Evolutionary conservation across 2,329 filamentous ascomycete species (phyloP).

Genomic region (Colletotrichum cuscutae): DNA sequence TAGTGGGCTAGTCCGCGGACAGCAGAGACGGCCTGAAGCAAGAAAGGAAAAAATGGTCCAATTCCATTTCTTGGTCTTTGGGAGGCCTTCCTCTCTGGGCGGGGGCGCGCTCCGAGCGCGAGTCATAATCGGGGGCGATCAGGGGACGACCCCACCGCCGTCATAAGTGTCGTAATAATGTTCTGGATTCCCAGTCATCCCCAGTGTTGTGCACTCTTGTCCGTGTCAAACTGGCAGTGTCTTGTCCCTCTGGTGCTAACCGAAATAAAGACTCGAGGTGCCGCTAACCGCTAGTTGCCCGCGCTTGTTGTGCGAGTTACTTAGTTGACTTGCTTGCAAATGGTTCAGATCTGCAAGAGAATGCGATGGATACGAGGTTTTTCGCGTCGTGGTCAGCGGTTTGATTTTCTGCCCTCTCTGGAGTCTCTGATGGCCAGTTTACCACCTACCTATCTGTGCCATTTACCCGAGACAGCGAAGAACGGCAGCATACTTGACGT

Average conservation of each 20-base stretch:
- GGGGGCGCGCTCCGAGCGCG: background rate
- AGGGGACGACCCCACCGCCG: slow-evolving; percentile 26
- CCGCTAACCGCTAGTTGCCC: slow-evolving; percentile 24
- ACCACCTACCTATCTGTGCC: background rate
- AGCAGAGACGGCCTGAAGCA: background rate
- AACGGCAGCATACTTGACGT: background rate
- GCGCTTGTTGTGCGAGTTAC: background rate
- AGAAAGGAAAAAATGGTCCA: background rate
- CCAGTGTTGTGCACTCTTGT: background rate
- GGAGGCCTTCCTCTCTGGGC: slow-evolving; percentile 9
- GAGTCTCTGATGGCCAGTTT: background rate
- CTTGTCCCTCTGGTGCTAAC: background rate
- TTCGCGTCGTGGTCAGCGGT: too few relatives aligned
- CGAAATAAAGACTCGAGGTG: slow-evolving; percentile 3
- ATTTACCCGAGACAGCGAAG: too few relatives aligned
- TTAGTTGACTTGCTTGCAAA: background rate
- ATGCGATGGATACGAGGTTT: background rate
- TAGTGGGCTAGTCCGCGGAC: background rate
- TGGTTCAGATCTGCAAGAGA: background rate
- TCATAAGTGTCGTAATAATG: slow-evolving; percentile 31
- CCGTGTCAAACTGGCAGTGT: background rate
- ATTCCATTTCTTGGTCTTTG: background rate
- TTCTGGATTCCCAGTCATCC: slow-evolving; percentile 13
- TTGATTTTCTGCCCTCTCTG: background rate
- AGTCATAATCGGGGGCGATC: slow-evolving; percentile 26